Percentiles rank a stretch among this genome's conserved stretches.
Evolutionary conservation across 2,329 filamentous ascomycete species (phyloP).

Genomic region (Xylariomycetidae sp.): DNA sequence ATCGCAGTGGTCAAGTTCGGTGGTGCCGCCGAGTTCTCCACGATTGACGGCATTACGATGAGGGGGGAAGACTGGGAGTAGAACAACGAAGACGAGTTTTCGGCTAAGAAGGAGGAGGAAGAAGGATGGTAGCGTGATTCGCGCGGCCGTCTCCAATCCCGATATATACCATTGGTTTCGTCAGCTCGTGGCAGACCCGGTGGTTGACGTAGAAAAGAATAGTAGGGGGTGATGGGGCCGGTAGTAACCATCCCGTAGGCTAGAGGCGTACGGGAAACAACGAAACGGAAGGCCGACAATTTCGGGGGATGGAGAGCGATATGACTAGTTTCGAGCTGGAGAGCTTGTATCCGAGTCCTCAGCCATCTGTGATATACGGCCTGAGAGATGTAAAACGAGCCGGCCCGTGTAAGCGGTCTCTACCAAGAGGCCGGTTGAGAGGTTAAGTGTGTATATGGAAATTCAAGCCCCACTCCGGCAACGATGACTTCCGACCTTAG

Average conservation of each 20-base stretch:
- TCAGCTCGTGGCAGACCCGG: conserved; percentile 2
- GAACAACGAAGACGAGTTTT: too few species aligned
- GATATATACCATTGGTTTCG: conserved; percentile 13
- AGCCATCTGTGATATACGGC: not conserved
- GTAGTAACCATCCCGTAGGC: conserved; percentile 5
- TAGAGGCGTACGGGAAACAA: not conserved
- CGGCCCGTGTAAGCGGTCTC: too few species aligned
- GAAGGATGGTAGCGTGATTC: conserved; percentile 4
- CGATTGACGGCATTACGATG: conserved; percentile 13
- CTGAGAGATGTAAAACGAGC: too few species aligned
- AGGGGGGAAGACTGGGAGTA: conserved; percentile 1
- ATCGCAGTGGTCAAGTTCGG: not conserved
- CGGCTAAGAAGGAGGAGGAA: not conserved
- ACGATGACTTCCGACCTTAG: conserved; percentile 11
- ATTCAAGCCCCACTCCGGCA: conserved; percentile 12
- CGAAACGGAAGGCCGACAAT: too few species aligned
- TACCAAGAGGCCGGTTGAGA: conserved; percentile 1
- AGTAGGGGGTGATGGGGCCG: too few species aligned
- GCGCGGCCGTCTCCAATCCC: conserved; percentile 5
- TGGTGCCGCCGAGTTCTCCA: conserved; percentile 14
- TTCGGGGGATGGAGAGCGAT: not conserved
- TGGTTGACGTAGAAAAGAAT: too few species aligned
- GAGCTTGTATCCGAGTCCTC: not conserved
- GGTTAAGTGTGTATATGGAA: conserved; percentile 3
- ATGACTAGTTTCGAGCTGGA: not conserved